Evolutionary conservation across 2,329 filamentous ascomycete genomes (phyloP).

Genomic region (Fusarium aywerte): DNA sequence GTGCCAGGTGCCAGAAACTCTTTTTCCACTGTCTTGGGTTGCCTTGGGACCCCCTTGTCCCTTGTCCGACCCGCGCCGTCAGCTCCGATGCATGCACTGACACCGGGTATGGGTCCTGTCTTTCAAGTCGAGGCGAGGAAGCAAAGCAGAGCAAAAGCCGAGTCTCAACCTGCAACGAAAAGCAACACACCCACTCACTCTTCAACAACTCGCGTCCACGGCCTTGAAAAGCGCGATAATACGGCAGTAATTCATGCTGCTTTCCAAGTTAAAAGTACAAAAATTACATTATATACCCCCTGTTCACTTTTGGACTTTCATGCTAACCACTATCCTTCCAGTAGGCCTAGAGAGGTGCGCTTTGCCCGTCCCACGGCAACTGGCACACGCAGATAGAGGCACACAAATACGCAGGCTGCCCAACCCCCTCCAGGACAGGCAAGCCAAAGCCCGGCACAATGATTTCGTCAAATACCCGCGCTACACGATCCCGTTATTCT

Average conservation of each 20-base stretch:
- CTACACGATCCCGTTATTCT: conserved; percentile 67
- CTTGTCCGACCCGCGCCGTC: conserved; percentile 41
- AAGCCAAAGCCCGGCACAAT: conserved; percentile 42
- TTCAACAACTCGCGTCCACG: conserved; percentile 47
- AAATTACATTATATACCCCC: conserved; percentile 9
- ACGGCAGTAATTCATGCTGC: conserved; percentile 50
- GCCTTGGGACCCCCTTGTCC: conserved; percentile 24
- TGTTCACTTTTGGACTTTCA: conserved; percentile 7
- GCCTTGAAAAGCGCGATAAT: conserved; percentile 48
- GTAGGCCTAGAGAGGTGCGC: conserved; percentile 49
- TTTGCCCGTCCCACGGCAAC: conserved; percentile 45
- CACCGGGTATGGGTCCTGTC: conserved; percentile 26
- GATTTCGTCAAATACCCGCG: conserved; percentile 59
- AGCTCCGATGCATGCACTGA: conserved; percentile 39
- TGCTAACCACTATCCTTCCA: conserved; percentile 32
- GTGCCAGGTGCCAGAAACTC: conserved; percentile 1
- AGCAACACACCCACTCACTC: conserved; percentile 40
- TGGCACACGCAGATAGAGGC: conserved; percentile 29
- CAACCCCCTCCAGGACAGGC: conserved; percentile 28
- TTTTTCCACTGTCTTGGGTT: conserved; percentile 14
- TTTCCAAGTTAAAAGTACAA: conserved; percentile 46
- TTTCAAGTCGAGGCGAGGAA: conserved; percentile 29
- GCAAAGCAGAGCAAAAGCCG: conserved; percentile 33
- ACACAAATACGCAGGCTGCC: conserved; percentile 19
- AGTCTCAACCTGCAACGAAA: conserved; percentile 35